Percentiles rank a stretch among this genome's conserved stretches.
These are phyloP conservation scores for Zoysia matrella DNA, from an alignment of 202 grass and related monocot genomes.

Conservation along the genomic window DNA sequence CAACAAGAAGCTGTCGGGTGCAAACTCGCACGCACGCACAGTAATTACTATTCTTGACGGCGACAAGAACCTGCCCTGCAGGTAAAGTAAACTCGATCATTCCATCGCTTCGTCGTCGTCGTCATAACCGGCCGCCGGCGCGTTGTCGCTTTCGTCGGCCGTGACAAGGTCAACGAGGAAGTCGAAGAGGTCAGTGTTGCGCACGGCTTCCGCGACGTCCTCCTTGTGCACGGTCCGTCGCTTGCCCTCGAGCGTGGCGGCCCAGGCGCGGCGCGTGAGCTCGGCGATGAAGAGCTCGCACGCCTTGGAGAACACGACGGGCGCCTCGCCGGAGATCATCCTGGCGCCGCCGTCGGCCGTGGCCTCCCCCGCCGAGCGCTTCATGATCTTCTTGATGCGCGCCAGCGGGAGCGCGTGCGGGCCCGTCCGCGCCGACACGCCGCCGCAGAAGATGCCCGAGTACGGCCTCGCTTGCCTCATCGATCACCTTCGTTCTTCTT, in stretches of 20 bases:
- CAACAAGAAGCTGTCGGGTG: no score
- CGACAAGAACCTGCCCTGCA: no score
- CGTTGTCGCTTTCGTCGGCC: not conserved
- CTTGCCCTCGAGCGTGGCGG: constrained; percentile 45
- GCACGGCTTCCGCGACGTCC: constrained; percentile 56
- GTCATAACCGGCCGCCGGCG: no score
- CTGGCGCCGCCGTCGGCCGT: constrained; percentile 19
- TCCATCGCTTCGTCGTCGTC: no score
- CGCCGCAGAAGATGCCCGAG: constrained; percentile 51
- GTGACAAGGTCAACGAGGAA: constrained; percentile 63
- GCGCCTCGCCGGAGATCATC: constrained; percentile 80
- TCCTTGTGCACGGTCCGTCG: constrained; percentile 61
- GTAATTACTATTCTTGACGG: no score
- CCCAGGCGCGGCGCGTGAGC: constrained; percentile 43
- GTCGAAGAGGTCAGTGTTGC: constrained; percentile 64
- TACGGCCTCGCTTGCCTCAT: constrained; percentile 68
- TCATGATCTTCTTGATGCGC: constrained; percentile 86
- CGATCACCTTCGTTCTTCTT: no score
- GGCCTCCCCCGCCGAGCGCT: constrained; percentile 49
- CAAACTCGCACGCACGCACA: no score
- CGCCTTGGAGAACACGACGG: constrained; percentile 69
- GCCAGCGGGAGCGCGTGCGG: constrained; percentile 79
- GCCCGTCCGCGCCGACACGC: constrained; percentile 52
- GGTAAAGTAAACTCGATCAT: no score
- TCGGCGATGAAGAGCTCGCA: constrained; percentile 65